Evolutionary conservation across 2,329 filamentous ascomycete species (phyloP), one percentile per base, ranked within the genome.

Genomic region (Alternaria alternata): DNA sequence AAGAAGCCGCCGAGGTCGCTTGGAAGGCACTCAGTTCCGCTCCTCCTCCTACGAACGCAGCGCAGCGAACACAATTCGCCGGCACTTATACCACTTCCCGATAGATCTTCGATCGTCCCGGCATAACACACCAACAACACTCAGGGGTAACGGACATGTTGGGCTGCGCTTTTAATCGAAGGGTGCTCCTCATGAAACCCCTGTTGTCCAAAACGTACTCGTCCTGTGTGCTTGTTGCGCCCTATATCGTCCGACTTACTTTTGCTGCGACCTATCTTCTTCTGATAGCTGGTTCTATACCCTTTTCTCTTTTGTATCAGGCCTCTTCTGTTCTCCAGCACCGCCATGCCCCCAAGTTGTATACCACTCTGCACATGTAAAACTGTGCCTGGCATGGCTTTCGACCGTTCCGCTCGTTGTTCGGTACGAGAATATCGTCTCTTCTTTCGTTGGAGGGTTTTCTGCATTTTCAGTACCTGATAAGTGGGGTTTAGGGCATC

Each of bases 1-100:
- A 77, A 67, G 75, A 77, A 49, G 75, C 75, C 24, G 75, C 75
- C 44, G 74, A 77, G 53, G 66, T 76, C 7, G 75, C 75, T 3
- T 75, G 71, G 69, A 76, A 75, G 55, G 63, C 72, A 20, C 64
- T 76, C 60, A 68, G 53, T 12, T 56, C 64, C 18, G 47, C 59
- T 16, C 39, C 39, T 3, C 46, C 46, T 38, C 49, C 70, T 14
- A 54, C 67, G 22, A 72, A 51, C 49, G 57, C 30, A 46, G 59
- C 61, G 32, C 68, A 69, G 49, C 59, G 39, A 42, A 24, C 39
- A 38, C 70, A 68, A 58, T 70, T 69, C 43, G 55, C 59, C 43
- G 67, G 66, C 11, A 60, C 64, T 48, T 74, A 72, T 30, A 60
- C 64, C 3, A 60, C 63, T 28, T 62, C 68, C 47, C 65, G 69